phyloP scores from a whole-genome alignment of 2,329 filamentous ascomycete genomes.

The Plenodomus lindquistii region DNA sequence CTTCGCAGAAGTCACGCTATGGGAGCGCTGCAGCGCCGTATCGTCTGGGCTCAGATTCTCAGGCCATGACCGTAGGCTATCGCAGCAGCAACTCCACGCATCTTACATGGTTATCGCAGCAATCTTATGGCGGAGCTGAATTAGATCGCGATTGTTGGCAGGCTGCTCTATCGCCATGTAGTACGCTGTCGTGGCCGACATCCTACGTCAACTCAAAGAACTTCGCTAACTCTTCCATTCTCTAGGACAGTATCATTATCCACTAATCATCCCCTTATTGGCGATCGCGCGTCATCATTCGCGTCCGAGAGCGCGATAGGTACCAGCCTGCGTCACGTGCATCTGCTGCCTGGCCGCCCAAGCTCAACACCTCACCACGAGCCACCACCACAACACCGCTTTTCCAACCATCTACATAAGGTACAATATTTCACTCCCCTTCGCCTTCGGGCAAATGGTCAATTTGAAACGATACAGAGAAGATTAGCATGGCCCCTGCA shows the following conservation, averaged over 20 bases:
- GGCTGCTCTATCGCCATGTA: too few species aligned
- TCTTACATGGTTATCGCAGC: too few species aligned
- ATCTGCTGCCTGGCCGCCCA: neutral
- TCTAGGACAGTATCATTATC: neutral
- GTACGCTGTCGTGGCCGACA: too few species aligned
- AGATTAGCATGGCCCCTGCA: conserved; percentile 62
- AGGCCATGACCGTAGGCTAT: too few species aligned
- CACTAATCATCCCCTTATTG: neutral
- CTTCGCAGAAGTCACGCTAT: too few species aligned
- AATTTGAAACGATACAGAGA: conserved; percentile 44
- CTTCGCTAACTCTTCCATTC: neutral
- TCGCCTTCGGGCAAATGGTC: conserved; percentile 28
- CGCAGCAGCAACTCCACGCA: too few species aligned
- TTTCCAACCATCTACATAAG: conserved; percentile 8
- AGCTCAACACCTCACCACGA: neutral
- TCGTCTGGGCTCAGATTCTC: too few species aligned
- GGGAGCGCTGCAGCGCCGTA: too few species aligned
- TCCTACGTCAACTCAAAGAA: too few species aligned
- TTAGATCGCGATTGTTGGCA: too few species aligned
- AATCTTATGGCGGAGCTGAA: too few species aligned
- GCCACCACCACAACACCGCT: neutral
- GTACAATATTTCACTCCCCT: neutral
- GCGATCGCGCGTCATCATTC: too few species aligned
- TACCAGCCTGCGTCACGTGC: neutral
- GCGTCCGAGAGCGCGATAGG: neutral